Percentiles rank a stretch among this genome's conserved stretches.
Evolutionary conservation across 768 basidiomycete genomes (phyloP).

Genomic region (Trichaptum fuscoviolaceum): DNA sequence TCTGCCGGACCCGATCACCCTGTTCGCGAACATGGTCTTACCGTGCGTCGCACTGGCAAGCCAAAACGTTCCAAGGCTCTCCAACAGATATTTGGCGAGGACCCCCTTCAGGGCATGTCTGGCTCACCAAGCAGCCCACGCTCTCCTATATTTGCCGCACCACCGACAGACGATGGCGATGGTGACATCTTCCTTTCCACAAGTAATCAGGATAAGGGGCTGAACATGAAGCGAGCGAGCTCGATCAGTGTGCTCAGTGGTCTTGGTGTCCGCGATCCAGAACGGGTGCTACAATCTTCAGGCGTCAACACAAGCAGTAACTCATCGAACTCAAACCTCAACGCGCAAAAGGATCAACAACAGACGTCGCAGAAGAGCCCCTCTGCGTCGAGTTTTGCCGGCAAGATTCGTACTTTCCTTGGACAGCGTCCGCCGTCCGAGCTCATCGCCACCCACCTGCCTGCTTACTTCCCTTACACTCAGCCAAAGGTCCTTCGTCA

Average conservation of each 20-base stretch:
- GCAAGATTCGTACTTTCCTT: constrained; percentile 89
- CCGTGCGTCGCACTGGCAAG: constrained; percentile 53
- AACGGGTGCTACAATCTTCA: constrained; percentile 47
- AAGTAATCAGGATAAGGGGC: constrained; percentile 18
- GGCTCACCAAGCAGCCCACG: constrained; percentile 29
- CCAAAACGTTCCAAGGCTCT: constrained; percentile 37
- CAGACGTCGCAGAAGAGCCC: constrained; percentile 36
- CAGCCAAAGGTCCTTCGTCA: constrained; percentile 89
- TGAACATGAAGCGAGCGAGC: constrained; percentile 85
- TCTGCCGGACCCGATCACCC: constrained; percentile 75
- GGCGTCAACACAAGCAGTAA: constrained; percentile 5
- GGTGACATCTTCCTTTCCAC: constrained; percentile 22
- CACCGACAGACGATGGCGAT: constrained; percentile 34
- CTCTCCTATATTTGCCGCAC: constrained; percentile 21
- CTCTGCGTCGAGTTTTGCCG: constrained; percentile 22
- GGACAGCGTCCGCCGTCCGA: constrained; percentile 97
- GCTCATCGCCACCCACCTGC: constrained; percentile 89
- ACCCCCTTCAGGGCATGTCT: constrained; percentile 25
- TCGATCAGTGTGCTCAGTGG: constrained; percentile 93
- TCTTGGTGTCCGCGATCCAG: constrained; percentile 80
- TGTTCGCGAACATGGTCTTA: constrained; percentile 73
- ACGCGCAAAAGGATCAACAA: constrained; percentile 21
- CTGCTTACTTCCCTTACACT: constrained; percentile 92
- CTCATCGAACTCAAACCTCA: constrained; percentile 4
- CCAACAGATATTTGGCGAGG: constrained; percentile 44